phyloP scores from a whole-genome alignment of 352 stramenopile genomes.

The Globisporangium polare region DNA sequence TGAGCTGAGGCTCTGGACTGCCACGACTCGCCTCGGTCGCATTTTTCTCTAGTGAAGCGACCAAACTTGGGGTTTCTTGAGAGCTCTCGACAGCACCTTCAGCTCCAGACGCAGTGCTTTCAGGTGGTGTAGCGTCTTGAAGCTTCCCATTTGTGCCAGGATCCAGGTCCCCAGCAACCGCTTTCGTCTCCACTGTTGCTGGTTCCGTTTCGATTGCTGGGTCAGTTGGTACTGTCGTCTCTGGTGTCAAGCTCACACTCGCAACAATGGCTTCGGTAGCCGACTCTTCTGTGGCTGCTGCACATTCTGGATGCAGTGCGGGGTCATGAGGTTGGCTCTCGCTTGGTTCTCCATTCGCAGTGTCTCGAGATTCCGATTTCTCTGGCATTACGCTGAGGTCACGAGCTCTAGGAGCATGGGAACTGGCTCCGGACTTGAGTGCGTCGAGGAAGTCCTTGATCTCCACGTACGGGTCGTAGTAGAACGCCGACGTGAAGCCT shows the following conservation, averaged over 20 bases:
- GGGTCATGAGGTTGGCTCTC: neutral
- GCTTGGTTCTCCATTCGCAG: neutral
- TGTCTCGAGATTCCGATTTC: neutral
- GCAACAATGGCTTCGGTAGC: neutral
- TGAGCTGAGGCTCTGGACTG: neutral
- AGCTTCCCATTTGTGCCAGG: no score
- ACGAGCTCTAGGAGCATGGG: neutral
- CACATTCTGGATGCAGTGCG: neutral
- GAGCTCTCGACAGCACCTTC: neutral
- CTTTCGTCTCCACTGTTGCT: neutral
- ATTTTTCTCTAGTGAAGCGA: neutral
- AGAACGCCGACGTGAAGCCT: constrained; percentile 17
- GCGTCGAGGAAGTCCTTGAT: constrained; percentile 15
- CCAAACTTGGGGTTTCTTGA: neutral
- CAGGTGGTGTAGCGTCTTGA: neutral
- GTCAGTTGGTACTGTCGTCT: neutral
- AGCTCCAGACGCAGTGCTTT: neutral
- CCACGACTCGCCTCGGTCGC: neutral
- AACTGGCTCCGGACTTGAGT: neutral
- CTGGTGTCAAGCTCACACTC: neutral
- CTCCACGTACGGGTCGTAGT: constrained; percentile 15
- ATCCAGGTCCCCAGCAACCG: neutral
- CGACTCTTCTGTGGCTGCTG: no score
- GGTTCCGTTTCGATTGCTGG: neutral
- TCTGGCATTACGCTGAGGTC: neutral